A percentile compares a stretch with the other conserved stretches of the same genome.
Conservation (phyloP, 2,329 filamentous ascomycete species). For the Leptographium wingfieldii region DNA sequence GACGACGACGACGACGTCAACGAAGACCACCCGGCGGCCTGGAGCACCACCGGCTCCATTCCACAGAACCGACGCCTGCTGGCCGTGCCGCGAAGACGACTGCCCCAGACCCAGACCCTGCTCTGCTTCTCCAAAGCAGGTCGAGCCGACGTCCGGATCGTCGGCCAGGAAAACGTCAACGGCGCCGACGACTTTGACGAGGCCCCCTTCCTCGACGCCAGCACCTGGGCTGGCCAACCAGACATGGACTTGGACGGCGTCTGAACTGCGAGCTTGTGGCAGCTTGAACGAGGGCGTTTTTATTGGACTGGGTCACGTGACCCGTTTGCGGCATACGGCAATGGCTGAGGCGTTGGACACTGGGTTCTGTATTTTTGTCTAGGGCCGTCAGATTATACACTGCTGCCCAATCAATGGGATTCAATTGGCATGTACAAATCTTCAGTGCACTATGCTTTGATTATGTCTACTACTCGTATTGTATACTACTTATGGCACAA, state of each 20-base stretch:
- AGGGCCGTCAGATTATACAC: too few relatives aligned
- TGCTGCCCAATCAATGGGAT: too few relatives aligned
- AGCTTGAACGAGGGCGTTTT: too few relatives aligned
- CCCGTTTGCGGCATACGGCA: not conserved
- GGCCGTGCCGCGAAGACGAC: slow-evolving; percentile 30
- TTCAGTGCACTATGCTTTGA: too few relatives aligned
- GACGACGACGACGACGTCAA: slow-evolving; percentile 16
- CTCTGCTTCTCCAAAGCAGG: not conserved
- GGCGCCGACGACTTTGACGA: slow-evolving; percentile 55
- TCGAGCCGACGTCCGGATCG: slow-evolving; percentile 6
- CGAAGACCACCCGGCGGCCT: slow-evolving; percentile 17
- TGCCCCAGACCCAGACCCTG: not conserved
- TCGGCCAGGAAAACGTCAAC: slow-evolving; percentile 35
- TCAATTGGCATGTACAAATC: too few relatives aligned
- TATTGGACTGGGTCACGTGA: not conserved
- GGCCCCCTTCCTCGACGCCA: slow-evolving; percentile 48
- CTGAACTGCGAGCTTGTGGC: not conserved
- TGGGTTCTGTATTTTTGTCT: too few relatives aligned
- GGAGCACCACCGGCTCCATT: too few relatives aligned
- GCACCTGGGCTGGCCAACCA: slow-evolving; percentile 14
- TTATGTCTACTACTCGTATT: too few relatives aligned
- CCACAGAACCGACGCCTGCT: slow-evolving; percentile 29
- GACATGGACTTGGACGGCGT: slow-evolving; percentile 30
- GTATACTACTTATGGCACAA: not conserved
- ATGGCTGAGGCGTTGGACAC: too few relatives aligned